Base-by-base conservation (phyloP, 2,329 filamentous ascomycete genomes). In the Trichoderma pleuroti region DNA sequence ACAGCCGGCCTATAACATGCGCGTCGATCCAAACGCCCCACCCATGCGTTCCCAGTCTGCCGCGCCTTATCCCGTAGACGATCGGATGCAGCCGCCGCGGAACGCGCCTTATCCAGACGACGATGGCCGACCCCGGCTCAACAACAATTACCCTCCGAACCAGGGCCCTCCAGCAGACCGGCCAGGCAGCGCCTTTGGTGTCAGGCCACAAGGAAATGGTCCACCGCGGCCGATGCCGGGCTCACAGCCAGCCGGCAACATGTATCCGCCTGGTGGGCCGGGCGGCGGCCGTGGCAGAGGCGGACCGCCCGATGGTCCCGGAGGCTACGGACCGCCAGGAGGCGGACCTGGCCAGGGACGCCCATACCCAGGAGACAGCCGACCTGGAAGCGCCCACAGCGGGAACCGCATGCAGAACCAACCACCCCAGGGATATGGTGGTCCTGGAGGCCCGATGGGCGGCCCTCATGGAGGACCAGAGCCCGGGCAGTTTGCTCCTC, bases 1-100 rank as follows among this genome's bases (percentile, higher is more conserved):
- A 66, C 79, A 81, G 14, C 83, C 86, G 9, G 86, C 86, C 6
- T 89, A 88, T 73, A 82, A 81, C 6, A 79, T 88, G 60, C 85
- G 86, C 56, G 75, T 87, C 8, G 82, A 86, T 64, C 75, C 79
- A 34, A 59, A 32, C 39, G 66, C 56, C 62, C 76, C 61, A 24
- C 74, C 73, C 42, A 74, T 79, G 59, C 84, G 88, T 39, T 80
- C 87, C 18, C 86, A 84, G 70, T 86, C 90, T 11, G 84, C 86
- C 26, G 89, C 89, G 1, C 92, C 92, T 1, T 94, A 94, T 75
- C 92, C 92, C 0, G 85, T 90, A 63, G 91, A 92, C 73, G 90
- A 92, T 74, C 83, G 84, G 67, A 86, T 88, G 24, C 83, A 86
- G 60, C 84, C 83, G n/a, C 42, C 81, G 86, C 5, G 82, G 82